A percentile compares a stretch with the other conserved stretches of the same genome.
phyloP scores from a whole-genome alignment of 2,329 filamentous ascomycete genomes.

The Allantophomopsis cytisporea region DNA sequence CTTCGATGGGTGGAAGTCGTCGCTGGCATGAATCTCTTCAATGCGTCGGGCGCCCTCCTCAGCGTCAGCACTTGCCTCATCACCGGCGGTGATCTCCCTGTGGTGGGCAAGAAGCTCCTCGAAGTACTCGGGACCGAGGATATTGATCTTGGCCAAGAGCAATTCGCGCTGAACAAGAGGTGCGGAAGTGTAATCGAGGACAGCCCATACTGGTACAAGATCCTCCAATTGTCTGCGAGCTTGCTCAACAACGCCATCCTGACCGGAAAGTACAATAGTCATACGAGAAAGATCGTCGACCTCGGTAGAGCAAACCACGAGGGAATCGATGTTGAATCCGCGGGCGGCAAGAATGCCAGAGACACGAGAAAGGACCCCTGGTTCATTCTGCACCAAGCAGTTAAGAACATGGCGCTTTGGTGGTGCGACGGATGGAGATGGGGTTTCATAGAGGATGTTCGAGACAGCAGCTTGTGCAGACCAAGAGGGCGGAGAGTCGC shows the following conservation, averaged over 20 bases:
- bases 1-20: constrained; percentile 81
- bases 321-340: constrained; percentile 97
- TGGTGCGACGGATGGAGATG: constrained; percentile 66
- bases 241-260: constrained; percentile 96
- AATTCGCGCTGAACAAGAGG: constrained; percentile 93
- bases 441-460: constrained; percentile 98
- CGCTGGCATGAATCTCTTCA: constrained; percentile 9
- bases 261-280: constrained; percentile 94
- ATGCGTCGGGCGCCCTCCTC: constrained; percentile 10
- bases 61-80: constrained; percentile 15
- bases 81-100: constrained; percentile 61
- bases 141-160: constrained; percentile 90
- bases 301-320: constrained; percentile 96
- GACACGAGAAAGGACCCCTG: constrained; percentile 88
- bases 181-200: constrained; percentile 86
- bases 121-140: constrained; percentile 93
- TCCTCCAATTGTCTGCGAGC: constrained; percentile 91
- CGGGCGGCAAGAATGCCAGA: constrained; percentile 92
- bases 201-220: constrained; percentile 94
- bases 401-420: constrained; percentile 95
- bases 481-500: constrained; percentile 62
- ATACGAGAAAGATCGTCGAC: constrained; percentile 94
- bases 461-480: constrained; percentile 92
- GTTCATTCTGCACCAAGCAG: constrained; percentile 97
- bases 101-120: constrained; percentile 94